Conservation (phyloP, 148 eudicot genomes). For the Chenopodium quinoa region DNA sequence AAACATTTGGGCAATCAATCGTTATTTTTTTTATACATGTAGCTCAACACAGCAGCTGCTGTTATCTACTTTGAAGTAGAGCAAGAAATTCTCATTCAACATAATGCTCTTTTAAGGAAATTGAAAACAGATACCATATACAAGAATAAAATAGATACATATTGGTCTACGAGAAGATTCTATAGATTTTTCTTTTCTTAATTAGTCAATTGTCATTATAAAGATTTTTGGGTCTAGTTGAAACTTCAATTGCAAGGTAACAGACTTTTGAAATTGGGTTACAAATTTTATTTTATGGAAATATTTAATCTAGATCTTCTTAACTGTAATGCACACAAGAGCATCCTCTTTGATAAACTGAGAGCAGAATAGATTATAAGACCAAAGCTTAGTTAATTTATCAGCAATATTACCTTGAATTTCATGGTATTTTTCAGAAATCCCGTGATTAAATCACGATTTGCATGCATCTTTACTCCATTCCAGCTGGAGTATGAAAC, state of each 20-base stretch:
- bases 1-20: too few species aligned
- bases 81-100: too few species aligned
- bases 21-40: too few species aligned
- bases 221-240: neutral
- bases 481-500: conserved; percentile 94
- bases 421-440: conserved; percentile 69
- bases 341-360: neutral
- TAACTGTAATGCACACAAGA: neutral
- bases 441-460: conserved; percentile 56
- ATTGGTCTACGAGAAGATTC: too few species aligned
- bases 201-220: neutral
- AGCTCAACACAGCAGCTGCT: too few species aligned
- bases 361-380: neutral
- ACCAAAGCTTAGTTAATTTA: neutral
- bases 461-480: conserved; percentile 81
- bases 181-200: too few species aligned
- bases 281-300: neutral
- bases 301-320: neutral
- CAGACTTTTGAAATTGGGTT: neutral
- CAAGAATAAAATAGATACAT: too few species aligned
- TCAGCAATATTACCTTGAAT: conserved; percentile 54
- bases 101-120: too few species aligned
- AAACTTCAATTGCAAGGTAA: neutral
- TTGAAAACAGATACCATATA: too few species aligned
- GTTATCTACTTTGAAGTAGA: too few species aligned